phyloP scores from a whole-genome alignment of 2,329 filamentous ascomycete species.

The Acephala macrosclerotiorum region DNA sequence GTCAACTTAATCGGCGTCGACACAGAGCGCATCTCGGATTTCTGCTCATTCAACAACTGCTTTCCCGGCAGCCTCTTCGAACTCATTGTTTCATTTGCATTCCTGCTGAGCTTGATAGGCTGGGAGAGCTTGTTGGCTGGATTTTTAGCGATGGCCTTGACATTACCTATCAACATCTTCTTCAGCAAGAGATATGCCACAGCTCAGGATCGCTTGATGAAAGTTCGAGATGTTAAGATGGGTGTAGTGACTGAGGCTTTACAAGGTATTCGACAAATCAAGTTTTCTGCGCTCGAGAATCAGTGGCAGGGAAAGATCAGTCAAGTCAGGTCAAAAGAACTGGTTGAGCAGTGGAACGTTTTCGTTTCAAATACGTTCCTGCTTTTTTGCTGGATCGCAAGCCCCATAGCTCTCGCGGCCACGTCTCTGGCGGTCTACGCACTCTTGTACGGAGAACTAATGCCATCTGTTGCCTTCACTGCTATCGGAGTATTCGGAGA shows the following conservation, averaged over 20 bases:
- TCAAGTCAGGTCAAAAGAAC: conserved; percentile 69
- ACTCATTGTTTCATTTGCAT: conserved; percentile 69
- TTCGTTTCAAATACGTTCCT: conserved; percentile 70
- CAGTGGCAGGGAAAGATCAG: conserved; percentile 78
- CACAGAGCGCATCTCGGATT: conserved; percentile 71
- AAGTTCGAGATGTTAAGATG: conserved; percentile 77
- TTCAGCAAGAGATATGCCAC: conserved; percentile 69
- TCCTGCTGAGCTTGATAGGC: conserved; percentile 75
- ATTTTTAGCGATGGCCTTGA: conserved; percentile 66
- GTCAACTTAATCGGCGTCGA: conserved; percentile 85
- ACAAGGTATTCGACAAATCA: conserved; percentile 81
- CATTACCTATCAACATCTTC: conserved; percentile 73
- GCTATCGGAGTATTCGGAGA: conserved; percentile 76
- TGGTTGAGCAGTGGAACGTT: conserved; percentile 69
- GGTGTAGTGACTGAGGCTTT: conserved; percentile 79
- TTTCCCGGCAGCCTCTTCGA: conserved; percentile 70
- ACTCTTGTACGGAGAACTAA: conserved; percentile 65
- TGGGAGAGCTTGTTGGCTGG: conserved; percentile 74
- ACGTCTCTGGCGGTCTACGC: conserved; percentile 75
- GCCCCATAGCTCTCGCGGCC: conserved; percentile 76
- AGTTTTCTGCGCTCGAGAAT: conserved; percentile 78
- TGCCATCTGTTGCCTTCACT: conserved; percentile 80
- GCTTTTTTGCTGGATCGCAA: conserved; percentile 74
- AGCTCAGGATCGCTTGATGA: conserved; percentile 76
- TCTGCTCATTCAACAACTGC: conserved; percentile 70